Evolutionary conservation across 768 basidiomycete genomes (phyloP).

Genomic region (Boletus rex-veris): DNA sequence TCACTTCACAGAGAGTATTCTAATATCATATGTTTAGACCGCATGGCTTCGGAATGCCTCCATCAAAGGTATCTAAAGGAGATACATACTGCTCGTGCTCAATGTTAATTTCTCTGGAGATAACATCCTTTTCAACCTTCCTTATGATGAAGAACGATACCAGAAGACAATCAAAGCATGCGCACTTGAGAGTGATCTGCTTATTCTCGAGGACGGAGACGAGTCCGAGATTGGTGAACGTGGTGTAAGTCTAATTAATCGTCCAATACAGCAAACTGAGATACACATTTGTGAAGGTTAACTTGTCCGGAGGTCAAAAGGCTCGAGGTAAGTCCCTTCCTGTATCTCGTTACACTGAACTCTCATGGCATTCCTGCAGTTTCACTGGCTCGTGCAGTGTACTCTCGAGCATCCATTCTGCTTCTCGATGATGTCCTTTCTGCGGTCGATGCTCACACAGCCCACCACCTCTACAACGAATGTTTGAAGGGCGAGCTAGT

Average conservation of each 20-base stretch:
- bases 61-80: slow-evolving; percentile 22
- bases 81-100: slow-evolving; percentile 36
- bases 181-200: slow-evolving; percentile 70
- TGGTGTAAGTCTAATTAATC: slow-evolving; percentile 44
- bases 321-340: slow-evolving; percentile 48
- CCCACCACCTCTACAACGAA: slow-evolving; percentile 74
- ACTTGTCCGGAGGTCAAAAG: slow-evolving; percentile 56
- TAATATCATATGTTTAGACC: slow-evolving; percentile 29
- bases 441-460: slow-evolving; percentile 80
- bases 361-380: slow-evolving; percentile 38
- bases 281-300: slow-evolving; percentile 20
- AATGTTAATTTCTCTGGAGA: slow-evolving; percentile 31
- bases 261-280: background rate
- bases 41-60: slow-evolving; percentile 77
- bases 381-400: slow-evolving; percentile 80
- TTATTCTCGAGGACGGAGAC: slow-evolving; percentile 84
- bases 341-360: background rate
- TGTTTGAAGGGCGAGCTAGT: slow-evolving; percentile 80
- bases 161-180: slow-evolving; percentile 72
- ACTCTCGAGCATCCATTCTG: slow-evolving; percentile 79
- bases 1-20: slow-evolving; percentile 1
- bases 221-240: slow-evolving; percentile 86
- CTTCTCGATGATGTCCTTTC: slow-evolving; percentile 80
- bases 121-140: slow-evolving; percentile 80
- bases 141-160: slow-evolving; percentile 71